A percentile compares a stretch with the other conserved stretches of the same genome.
These are phyloP conservation scores for Nannizzia gypsea DNA, from an alignment of 2,329 filamentous ascomycete genomes.

Conservation along the genomic window DNA sequence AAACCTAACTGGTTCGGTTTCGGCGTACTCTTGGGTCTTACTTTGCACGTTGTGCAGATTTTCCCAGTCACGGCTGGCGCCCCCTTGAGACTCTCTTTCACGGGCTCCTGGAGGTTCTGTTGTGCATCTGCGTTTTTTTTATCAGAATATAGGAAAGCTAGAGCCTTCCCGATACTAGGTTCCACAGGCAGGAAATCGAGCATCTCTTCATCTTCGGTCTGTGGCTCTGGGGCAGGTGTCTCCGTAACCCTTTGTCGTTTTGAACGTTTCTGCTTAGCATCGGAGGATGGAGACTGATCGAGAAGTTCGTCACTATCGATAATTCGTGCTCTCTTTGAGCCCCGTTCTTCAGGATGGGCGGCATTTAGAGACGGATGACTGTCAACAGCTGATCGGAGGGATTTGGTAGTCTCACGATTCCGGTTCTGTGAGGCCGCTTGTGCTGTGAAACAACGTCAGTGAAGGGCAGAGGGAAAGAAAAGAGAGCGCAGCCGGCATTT, in stretches of 20 bases:
- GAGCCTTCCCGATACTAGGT: not conserved
- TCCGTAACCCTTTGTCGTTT: not conserved
- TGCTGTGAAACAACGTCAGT: not conserved
- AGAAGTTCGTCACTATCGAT: not conserved
- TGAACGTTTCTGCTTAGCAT: not conserved
- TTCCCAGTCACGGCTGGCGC: not conserved
- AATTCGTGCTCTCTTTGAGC: not conserved
- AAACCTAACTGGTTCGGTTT: conserved; percentile 15
- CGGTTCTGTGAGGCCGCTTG: not conserved
- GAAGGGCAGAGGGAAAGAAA: no score
- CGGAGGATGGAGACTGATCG: not conserved
- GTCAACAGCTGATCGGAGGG: not conserved
- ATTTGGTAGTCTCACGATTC: not conserved
- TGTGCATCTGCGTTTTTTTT: not conserved
- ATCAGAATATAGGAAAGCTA: not conserved
- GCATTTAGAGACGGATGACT: not conserved
- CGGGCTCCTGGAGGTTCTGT: not conserved
- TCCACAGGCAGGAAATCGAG: not conserved
- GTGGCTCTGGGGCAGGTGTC: not conserved
- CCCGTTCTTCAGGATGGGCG: not conserved
- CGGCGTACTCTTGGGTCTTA: not conserved
- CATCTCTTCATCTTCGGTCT: not conserved
- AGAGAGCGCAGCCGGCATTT: not conserved
- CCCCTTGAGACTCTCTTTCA: not conserved
- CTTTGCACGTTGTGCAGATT: not conserved